Percentiles rank a stretch among this genome's conserved stretches.
phyloP scores from a whole-genome alignment of 169 alveolate genomes.

The Amoebophrya sp. region DNA sequence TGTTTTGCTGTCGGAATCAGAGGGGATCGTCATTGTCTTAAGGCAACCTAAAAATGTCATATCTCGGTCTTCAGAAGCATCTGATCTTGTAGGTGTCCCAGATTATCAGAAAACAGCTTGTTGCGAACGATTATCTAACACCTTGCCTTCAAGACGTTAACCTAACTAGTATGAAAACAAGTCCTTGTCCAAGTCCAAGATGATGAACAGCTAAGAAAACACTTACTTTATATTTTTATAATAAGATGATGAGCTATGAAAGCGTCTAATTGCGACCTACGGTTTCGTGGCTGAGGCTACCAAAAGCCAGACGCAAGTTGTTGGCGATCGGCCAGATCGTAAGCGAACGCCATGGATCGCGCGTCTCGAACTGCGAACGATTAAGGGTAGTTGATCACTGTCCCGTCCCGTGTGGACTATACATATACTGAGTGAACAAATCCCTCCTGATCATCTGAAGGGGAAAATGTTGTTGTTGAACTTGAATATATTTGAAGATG shows the following conservation, averaged over 20 bases:
- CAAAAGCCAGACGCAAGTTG: too few relatives aligned
- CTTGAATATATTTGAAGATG: too few relatives aligned
- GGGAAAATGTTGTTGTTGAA: too few relatives aligned
- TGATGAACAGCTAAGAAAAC: not conserved
- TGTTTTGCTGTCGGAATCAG: not conserved
- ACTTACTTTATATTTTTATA: not conserved
- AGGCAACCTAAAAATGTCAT: too few relatives aligned
- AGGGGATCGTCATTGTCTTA: too few relatives aligned
- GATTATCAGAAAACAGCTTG: not conserved
- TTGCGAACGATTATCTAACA: not conserved
- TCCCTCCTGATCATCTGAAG: too few relatives aligned
- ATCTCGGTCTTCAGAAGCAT: too few relatives aligned
- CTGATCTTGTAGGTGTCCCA: not conserved
- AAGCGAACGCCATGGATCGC: not conserved
- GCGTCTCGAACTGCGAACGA: not conserved
- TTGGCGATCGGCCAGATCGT: not conserved
- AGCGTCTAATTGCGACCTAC: not conserved
- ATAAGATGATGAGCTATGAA: too few relatives aligned
- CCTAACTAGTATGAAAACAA: not conserved
- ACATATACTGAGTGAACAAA: too few relatives aligned
- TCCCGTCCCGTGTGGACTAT: too few relatives aligned
- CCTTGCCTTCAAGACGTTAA: not conserved
- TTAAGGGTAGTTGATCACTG: too few relatives aligned
- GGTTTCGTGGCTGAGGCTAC: not conserved
- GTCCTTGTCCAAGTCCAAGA: not conserved